Evolutionary conservation across 2,329 filamentous ascomycete species (phyloP).

Genomic region (Dothideomycetes sp.): DNA sequence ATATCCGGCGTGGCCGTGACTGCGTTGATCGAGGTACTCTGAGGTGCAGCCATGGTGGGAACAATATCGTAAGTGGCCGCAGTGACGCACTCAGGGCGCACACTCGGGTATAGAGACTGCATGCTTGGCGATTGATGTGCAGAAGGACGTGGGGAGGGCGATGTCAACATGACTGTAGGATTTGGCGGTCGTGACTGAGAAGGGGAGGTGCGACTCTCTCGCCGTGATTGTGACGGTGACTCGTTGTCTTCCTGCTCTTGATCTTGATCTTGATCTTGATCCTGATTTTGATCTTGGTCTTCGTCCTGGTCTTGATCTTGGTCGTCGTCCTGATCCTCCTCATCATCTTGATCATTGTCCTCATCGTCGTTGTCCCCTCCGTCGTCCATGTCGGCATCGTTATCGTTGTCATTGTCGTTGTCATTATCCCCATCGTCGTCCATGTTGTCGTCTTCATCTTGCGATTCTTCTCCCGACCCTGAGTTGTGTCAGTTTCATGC

Average conservation of each 20-base stretch:
- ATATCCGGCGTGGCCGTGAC: slow-evolving; percentile 87
- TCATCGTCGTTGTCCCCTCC: slow-evolving; percentile 25
- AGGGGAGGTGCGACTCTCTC: slow-evolving; percentile 20
- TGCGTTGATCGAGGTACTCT: slow-evolving; percentile 91
- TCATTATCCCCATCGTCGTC: slow-evolving; percentile 37
- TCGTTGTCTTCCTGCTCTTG: slow-evolving; percentile 37
- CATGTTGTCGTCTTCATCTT: slow-evolving; percentile 36
- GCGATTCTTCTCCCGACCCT: slow-evolving; percentile 32
- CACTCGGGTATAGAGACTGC: slow-evolving; percentile 26
- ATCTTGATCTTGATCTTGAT: slow-evolving; percentile 26
- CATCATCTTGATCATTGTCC: slow-evolving; percentile 28
- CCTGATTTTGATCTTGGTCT: slow-evolving; percentile 27
- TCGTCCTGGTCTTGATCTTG: slow-evolving; percentile 34
- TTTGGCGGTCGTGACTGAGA: slow-evolving; percentile 30
- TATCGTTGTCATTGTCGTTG: slow-evolving; percentile 24
- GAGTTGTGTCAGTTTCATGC: neutral
- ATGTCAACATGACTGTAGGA: slow-evolving; percentile 40
- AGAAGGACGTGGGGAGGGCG: slow-evolving; percentile 35
- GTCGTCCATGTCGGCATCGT: slow-evolving; percentile 24
- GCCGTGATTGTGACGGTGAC: slow-evolving; percentile 33
- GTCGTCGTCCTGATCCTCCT: slow-evolving; percentile 30
- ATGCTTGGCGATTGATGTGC: slow-evolving; percentile 21
- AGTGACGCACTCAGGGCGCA: slow-evolving; percentile 69
- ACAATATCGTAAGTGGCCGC: slow-evolving; percentile 87
- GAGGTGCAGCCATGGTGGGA: slow-evolving; percentile 91